Percentiles rank a stretch among this genome's conserved stretches.
These are phyloP conservation scores for Phytopythium mirpurense DNA, from an alignment of 352 stramenopile species.

Conservation along the genomic window DNA sequence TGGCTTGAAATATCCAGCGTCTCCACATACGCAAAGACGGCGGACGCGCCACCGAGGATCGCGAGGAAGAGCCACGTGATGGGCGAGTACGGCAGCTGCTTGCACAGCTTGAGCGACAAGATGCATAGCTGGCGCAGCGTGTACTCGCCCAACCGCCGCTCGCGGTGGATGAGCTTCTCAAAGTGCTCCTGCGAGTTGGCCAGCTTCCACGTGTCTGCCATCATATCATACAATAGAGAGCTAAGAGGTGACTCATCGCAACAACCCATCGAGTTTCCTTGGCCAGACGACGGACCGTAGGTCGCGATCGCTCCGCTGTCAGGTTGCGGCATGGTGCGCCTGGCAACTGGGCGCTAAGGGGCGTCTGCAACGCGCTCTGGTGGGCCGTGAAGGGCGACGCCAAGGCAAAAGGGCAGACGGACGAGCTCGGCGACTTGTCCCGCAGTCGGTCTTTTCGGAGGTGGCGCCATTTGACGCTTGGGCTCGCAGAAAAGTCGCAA, in stretches of 20 bases:
- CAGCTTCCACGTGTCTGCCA: constrained; percentile 65
- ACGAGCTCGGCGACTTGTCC: background rate
- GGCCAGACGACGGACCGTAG: background rate
- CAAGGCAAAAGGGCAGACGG: background rate
- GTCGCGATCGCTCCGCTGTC: constrained; percentile 1
- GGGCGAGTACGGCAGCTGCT: constrained; percentile 75
- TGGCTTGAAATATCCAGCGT: too few species aligned
- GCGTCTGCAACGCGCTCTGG: background rate
- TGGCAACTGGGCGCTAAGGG: background rate
- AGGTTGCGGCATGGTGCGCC: background rate
- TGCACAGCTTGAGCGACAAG: constrained; percentile 53
- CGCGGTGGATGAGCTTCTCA: constrained; percentile 43
- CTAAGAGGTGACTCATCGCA: background rate
- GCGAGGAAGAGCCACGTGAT: constrained; percentile 79
- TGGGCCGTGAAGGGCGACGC: background rate
- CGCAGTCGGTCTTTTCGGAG: background rate
- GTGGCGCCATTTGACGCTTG: background rate
- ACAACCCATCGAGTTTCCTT: background rate
- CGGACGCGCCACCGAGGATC: constrained; percentile 47
- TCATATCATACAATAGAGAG: too few species aligned
- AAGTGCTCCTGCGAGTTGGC: constrained; percentile 65
- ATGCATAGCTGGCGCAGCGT: constrained; percentile 55
- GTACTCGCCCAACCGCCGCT: constrained; percentile 39
- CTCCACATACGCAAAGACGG: constrained; percentile 62
- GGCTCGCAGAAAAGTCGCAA: background rate